Evolutionary conservation across 257 asterid genomes (phyloP).

Genomic region (Phtheirospermum japonicum): DNA sequence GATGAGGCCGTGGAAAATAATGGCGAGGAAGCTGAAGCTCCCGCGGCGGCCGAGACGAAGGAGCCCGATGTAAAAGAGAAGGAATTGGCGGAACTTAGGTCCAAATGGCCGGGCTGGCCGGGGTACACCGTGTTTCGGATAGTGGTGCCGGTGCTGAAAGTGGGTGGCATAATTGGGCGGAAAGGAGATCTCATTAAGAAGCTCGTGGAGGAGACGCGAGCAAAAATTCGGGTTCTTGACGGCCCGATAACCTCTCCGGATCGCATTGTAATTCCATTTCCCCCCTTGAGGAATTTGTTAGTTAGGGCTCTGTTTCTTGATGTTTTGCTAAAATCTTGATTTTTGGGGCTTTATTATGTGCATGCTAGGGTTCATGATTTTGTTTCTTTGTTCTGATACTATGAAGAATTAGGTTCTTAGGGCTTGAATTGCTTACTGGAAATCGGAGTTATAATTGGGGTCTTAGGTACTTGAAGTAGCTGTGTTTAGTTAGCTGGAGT

Average conservation of each 20-base stretch:
- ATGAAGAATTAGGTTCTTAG: slow-evolving; percentile 11
- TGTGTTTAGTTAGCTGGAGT: not conserved
- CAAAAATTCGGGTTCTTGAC: slow-evolving; percentile 64
- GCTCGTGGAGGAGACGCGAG: slow-evolving; percentile 74
- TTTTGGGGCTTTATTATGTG: slow-evolving; percentile 3
- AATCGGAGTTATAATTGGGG: slow-evolving; percentile 9
- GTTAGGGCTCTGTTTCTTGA: slow-evolving; percentile 9
- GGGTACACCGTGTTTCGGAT: slow-evolving; percentile 61
- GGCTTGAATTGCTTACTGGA: not conserved
- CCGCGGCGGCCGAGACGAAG: slow-evolving; percentile 13
- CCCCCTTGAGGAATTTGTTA: not conserved
- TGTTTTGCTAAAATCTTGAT: not conserved
- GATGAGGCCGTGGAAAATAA: slow-evolving; percentile 14
- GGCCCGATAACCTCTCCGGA: slow-evolving; percentile 56
- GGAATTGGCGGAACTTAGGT: slow-evolving; percentile 32
- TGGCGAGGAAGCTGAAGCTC: slow-evolving; percentile 20
- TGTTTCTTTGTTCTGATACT: not conserved
- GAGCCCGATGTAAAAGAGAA: slow-evolving; percentile 26
- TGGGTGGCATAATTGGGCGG: slow-evolving; percentile 81
- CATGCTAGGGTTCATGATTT: not conserved
- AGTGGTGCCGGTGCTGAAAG: slow-evolving; percentile 70
- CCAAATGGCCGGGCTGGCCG: slow-evolving; percentile 86
- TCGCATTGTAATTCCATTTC: slow-evolving; percentile 49
- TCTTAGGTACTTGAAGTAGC: slow-evolving; percentile 5
- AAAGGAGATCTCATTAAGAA: slow-evolving; percentile 77